Conservation (phyloP, 1,284 basidiomycete species). For the Anthracocystis setariae region DNA sequence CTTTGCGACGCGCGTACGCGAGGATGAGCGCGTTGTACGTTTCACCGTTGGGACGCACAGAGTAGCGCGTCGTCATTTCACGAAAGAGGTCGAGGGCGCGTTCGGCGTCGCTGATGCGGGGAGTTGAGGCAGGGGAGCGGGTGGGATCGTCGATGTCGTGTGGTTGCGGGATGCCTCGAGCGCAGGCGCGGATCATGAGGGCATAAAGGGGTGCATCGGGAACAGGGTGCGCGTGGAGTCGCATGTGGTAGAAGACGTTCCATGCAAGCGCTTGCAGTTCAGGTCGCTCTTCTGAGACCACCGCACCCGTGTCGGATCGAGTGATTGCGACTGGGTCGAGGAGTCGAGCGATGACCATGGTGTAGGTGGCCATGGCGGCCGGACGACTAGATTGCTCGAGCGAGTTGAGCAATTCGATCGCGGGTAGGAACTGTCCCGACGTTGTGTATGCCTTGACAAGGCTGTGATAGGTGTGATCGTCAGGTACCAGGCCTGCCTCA, state of each 20-base stretch:
- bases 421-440: slow-evolving; percentile 25
- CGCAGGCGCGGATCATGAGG: slow-evolving; percentile 88
- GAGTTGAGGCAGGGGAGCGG: neutral
- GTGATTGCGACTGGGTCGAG: slow-evolving; percentile 12
- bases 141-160: slow-evolving; percentile 59
- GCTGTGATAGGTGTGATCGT: slow-evolving; percentile 52
- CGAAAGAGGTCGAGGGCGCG: slow-evolving; percentile 91
- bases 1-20: slow-evolving; percentile 72
- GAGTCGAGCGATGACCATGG: slow-evolving; percentile 55
- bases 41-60: slow-evolving; percentile 75
- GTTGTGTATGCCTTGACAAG: slow-evolving; percentile 55
- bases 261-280: slow-evolving; percentile 70
- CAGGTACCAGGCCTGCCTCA: slow-evolving; percentile 30
- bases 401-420: slow-evolving; percentile 48
- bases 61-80: slow-evolving; percentile 81
- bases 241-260: slow-evolving; percentile 95
- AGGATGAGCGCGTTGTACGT: slow-evolving; percentile 85
- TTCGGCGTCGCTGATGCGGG: slow-evolving; percentile 77
- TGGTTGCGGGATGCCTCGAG: slow-evolving; percentile 71
- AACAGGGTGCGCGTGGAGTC: slow-evolving; percentile 86
- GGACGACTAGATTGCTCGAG: slow-evolving; percentile 50
- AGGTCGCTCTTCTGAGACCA: slow-evolving; percentile 26
- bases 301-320: neutral
- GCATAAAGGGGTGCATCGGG: slow-evolving; percentile 82
- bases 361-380: slow-evolving; percentile 60